Evolutionary conservation across 148 eudicot genomes (phyloP).

Genomic region (Beta vulgaris): DNA sequence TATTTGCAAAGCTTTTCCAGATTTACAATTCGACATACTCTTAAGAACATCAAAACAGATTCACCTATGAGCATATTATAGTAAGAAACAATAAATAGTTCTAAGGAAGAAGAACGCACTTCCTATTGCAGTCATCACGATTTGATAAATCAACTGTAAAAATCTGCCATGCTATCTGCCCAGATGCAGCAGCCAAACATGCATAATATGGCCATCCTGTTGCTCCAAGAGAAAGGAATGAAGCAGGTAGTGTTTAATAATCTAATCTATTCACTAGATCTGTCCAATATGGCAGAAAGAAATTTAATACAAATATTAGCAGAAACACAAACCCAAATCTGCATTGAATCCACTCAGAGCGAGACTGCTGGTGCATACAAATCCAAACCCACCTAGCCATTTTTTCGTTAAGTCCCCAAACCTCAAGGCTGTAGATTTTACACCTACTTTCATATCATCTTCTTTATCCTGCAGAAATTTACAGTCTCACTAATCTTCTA

Average conservation of each 20-base stretch:
- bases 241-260: neutral
- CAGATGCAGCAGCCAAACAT: slow-evolving; percentile 60
- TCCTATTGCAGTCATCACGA: slow-evolving; percentile 77
- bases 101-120: slow-evolving; percentile 43
- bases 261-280: neutral
- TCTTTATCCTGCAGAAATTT: slow-evolving; percentile 66
- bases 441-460: slow-evolving; percentile 86
- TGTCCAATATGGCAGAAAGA: neutral
- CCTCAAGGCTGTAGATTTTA: slow-evolving; percentile 89
- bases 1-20: neutral
- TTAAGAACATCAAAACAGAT: neutral
- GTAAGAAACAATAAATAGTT: neutral
- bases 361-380: slow-evolving; percentile 67
- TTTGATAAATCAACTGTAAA: slow-evolving; percentile 69
- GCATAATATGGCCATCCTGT: slow-evolving; percentile 86
- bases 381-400: slow-evolving; percentile 82
- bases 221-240: slow-evolving; percentile 19
- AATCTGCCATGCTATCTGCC: slow-evolving; percentile 88
- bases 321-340: slow-evolving; percentile 49
- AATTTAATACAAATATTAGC: neutral
- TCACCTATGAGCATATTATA: slow-evolving; percentile 1
- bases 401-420: slow-evolving; percentile 81
- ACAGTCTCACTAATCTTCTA: slow-evolving; percentile 2
- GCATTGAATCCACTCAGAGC: slow-evolving; percentile 79
- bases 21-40: neutral